These are phyloP conservation scores for Cutaneotrichosporon cavernicola DNA, from an alignment of 1,284 basidiomycete species.

Conservation along the genomic window DNA sequence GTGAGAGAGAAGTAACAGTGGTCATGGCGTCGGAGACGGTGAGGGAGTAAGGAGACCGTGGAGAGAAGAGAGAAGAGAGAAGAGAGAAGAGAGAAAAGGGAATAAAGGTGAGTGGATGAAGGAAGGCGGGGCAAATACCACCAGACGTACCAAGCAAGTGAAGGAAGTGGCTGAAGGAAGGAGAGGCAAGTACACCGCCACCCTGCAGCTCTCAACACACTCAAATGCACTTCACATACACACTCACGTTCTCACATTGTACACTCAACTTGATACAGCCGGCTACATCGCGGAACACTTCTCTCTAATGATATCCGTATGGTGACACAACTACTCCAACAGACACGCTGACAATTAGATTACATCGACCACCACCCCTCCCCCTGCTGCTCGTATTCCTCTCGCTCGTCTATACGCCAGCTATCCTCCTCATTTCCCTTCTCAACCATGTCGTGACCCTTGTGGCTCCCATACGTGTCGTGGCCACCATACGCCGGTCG, in stretches of 20 bases:
- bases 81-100: neutral
- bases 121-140: neutral
- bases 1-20: neutral
- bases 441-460: neutral
- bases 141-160: too few species aligned
- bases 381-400: neutral
- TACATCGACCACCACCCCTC: neutral
- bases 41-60: neutral
- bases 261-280: neutral
- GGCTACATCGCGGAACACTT: too few species aligned
- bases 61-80: neutral
- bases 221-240: neutral
- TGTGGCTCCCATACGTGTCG: neutral
- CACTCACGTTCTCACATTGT: neutral
- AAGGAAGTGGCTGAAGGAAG: neutral
- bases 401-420: constrained; percentile 2
- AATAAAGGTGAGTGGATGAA: neutral
- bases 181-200: neutral
- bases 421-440: neutral
- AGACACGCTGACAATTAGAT: neutral
- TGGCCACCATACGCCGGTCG: too few species aligned
- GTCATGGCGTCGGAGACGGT: neutral
- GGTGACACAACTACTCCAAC: neutral
- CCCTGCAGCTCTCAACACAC: neutral
- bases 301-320: neutral